A percentile compares a stretch with the other conserved stretches of the same genome.
phyloP scores from a whole-genome alignment of 441 rosid genomes.

The Rhodomyrtus psidioides region DNA sequence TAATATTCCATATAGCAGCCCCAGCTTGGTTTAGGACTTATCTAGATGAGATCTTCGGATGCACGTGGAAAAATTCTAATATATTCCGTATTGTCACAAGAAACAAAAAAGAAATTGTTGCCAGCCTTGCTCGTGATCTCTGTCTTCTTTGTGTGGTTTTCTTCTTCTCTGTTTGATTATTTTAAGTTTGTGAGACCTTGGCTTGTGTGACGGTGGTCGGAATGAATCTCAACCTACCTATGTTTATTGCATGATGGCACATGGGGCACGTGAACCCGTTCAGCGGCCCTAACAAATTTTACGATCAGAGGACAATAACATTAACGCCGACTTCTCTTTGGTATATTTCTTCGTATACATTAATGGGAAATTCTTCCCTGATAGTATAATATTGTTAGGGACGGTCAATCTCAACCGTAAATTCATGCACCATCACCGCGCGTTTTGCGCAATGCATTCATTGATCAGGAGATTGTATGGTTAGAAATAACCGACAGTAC shows the following conservation, averaged over 20 bases:
- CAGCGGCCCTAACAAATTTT: slow-evolving; percentile 3
- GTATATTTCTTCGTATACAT: neutral
- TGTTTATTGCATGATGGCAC: slow-evolving; percentile 6
- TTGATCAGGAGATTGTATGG: no score
- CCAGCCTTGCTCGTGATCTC: neutral
- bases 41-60: neutral
- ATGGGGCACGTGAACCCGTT: slow-evolving; percentile 9
- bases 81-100: neutral
- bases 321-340: neutral
- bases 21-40: neutral
- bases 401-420: no score
- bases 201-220: neutral
- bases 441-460: no score
- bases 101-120: no score
- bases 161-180: neutral
- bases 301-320: neutral
- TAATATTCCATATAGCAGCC: neutral
- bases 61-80: neutral
- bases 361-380: no score
- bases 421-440: no score
- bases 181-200: neutral
- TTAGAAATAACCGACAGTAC: no score
- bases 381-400: no score
- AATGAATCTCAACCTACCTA: neutral
- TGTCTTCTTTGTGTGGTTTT: neutral